Evolutionary conservation across 2,329 filamentous ascomycete genomes (phyloP).

Genomic region (Penicillium paneum): DNA sequence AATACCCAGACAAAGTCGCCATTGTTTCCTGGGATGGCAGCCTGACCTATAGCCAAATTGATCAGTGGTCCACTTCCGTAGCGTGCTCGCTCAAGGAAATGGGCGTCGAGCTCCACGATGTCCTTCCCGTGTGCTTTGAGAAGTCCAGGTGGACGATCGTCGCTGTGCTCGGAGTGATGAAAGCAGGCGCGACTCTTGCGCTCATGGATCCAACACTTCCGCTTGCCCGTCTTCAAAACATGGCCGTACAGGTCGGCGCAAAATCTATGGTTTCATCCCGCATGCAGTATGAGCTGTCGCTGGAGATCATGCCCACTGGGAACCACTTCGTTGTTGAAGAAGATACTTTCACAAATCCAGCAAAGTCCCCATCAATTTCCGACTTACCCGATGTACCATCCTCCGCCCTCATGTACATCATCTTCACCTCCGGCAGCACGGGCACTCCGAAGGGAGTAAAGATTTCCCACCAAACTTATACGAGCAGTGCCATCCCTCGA

Average conservation of each 20-base stretch:
- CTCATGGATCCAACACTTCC: slow-evolving; percentile 35
- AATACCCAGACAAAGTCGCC: slow-evolving; percentile 26
- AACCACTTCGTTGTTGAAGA: slow-evolving; percentile 28
- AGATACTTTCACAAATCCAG: slow-evolving; percentile 20
- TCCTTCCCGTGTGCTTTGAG: slow-evolving; percentile 35
- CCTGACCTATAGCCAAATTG: slow-evolving; percentile 32
- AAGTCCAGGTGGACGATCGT: slow-evolving; percentile 35
- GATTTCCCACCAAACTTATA: slow-evolving; percentile 59
- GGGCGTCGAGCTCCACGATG: slow-evolving; percentile 27
- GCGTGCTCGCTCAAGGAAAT: slow-evolving; percentile 24
- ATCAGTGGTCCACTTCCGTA: slow-evolving; percentile 35
- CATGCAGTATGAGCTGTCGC: slow-evolving; percentile 28
- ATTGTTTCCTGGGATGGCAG: slow-evolving; percentile 34
- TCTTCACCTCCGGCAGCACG: slow-evolving; percentile 59
- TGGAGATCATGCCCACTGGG: slow-evolving; percentile 32
- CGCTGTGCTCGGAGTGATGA: slow-evolving; percentile 35
- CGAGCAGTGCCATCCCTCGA: slow-evolving; percentile 55
- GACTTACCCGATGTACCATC: slow-evolving; percentile 27
- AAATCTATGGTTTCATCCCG: slow-evolving; percentile 31
- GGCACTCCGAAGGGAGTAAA: slow-evolving; percentile 56
- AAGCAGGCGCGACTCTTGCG: slow-evolving; percentile 31
- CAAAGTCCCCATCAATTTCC: slow-evolving; percentile 5
- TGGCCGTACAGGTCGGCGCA: slow-evolving; percentile 29
- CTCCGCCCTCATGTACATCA: slow-evolving; percentile 54
- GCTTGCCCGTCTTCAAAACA: slow-evolving; percentile 34